These are phyloP conservation scores for Penicillium goetzii DNA, from an alignment of 495 filamentous ascomycete genomes.

Conservation along the genomic window DNA sequence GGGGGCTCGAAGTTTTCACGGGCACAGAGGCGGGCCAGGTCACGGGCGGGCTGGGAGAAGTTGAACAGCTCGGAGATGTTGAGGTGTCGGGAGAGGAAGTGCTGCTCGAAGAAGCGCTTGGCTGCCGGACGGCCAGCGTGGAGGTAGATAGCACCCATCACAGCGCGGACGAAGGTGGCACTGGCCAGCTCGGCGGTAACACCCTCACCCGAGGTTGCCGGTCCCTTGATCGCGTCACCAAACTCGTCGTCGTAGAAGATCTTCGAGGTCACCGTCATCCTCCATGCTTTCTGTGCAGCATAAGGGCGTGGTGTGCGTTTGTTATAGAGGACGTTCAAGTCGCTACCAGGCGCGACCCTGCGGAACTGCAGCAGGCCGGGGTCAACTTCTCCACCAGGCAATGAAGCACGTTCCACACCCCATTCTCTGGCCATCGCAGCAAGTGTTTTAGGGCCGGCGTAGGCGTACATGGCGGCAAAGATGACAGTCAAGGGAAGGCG, in stretches of 20 bases:
- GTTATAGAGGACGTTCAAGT: slow-evolving; percentile 29
- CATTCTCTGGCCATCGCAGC: slow-evolving; percentile 74
- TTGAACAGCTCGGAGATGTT: slow-evolving; percentile 76
- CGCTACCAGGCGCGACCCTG: slow-evolving; percentile 60
- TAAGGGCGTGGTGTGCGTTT: slow-evolving; percentile 42
- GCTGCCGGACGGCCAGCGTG: slow-evolving; percentile 70
- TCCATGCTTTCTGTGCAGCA: slow-evolving; percentile 58
- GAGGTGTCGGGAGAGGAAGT: slow-evolving; percentile 80
- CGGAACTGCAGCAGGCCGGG: slow-evolving; percentile 88
- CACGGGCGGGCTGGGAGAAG: slow-evolving; percentile 79
- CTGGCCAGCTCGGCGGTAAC: slow-evolving; percentile 54
- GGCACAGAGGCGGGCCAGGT: slow-evolving; percentile 77
- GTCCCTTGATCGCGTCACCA: slow-evolving; percentile 59
- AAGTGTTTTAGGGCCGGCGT: slow-evolving; percentile 72
- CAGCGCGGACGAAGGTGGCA: slow-evolving; percentile 74
- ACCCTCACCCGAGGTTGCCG: slow-evolving; percentile 26
- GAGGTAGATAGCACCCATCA: slow-evolving; percentile 82
- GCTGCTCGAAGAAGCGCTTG: slow-evolving; percentile 78
- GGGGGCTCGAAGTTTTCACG: slow-evolving; percentile 88
- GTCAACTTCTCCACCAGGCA: slow-evolving; percentile 88
- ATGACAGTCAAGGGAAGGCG: slow-evolving; percentile 83
- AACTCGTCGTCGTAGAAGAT: slow-evolving; percentile 81
- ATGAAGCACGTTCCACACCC: slow-evolving; percentile 84
- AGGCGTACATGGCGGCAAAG: slow-evolving; percentile 81
- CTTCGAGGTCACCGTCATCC: slow-evolving; percentile 69